phyloP scores from a whole-genome alignment of 495 filamentous ascomycete genomes.

The Penicillium parvum region DNA sequence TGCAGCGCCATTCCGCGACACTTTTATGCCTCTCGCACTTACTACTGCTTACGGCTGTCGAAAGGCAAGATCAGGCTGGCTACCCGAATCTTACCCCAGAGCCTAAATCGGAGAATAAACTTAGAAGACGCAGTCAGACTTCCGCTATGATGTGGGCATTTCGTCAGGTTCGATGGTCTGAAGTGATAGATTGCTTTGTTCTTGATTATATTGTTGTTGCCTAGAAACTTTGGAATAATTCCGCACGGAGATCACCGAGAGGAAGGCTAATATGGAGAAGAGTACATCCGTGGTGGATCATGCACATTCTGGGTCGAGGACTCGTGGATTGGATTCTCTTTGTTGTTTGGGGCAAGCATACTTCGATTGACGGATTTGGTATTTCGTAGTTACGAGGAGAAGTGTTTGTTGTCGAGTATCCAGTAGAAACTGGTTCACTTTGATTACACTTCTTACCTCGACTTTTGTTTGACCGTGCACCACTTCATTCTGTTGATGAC shows the following conservation, averaged over 20 bases:
- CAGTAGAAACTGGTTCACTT: not conserved
- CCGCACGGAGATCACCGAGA: not conserved
- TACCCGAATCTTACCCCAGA: too few relatives aligned
- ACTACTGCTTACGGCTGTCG: too few relatives aligned
- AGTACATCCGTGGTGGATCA: not conserved
- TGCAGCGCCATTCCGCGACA: too few relatives aligned
- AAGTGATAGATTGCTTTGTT: not conserved
- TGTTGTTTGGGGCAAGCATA: not conserved
- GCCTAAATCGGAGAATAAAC: too few relatives aligned
- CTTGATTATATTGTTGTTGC: too few relatives aligned
- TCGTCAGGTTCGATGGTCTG: slow-evolving; percentile 1
- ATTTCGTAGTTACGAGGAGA: not conserved
- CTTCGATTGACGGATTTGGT: not conserved
- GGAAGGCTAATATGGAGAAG: not conserved
- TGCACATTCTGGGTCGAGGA: too few relatives aligned
- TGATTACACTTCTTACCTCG: not conserved
- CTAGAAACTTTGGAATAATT: slow-evolving; percentile 1
- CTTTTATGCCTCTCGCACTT: too few relatives aligned
- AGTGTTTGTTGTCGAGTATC: not conserved
- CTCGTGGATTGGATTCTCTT: too few relatives aligned
- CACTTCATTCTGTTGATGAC: not conserved
- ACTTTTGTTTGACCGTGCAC: too few relatives aligned
- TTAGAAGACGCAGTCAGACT: too few relatives aligned
- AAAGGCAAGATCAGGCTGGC: too few relatives aligned
- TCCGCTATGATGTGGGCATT: slow-evolving; percentile 1